Base-by-base conservation (phyloP, 257 asterid species). In the Orobanche coerulescens region DNA sequence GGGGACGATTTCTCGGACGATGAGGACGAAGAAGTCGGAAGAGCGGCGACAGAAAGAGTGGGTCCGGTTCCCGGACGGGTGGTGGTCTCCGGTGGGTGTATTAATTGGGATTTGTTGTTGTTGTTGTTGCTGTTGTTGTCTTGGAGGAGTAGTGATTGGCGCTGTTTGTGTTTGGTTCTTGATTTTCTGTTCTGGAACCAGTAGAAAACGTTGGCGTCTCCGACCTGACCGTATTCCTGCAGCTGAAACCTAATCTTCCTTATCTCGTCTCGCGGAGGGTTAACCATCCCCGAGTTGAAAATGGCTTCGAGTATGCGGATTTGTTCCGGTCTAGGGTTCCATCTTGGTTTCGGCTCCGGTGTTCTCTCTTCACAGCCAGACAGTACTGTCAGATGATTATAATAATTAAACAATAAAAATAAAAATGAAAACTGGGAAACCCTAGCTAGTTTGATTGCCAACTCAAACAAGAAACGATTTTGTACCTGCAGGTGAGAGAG, bases 281-380 rank as follows among this genome's bases (percentile, higher is more conserved):
- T 87, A 1, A 85, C 94, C 87, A 78, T 87, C 1, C 96, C 96
- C 59, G 89, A 74, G 74, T 87, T 85, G 80, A 87, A 87, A 71
- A 87, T 82, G 66, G 92, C 70, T 43, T 87, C 96, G 4, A 87
- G 94, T 13, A 84, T 82, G 11, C 79, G 83, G 67, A 85, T 87
- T 71, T 87, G 96, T 61, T 87, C 96, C 0, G 96, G 96, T 50
- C 79, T 87, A 12, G 96, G 98, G 65, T 88, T 88, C 98, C 98
- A 91, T 62, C 98, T 67, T 0, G 96, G 92, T 48, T 85, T 92
- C 2, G 95, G 90, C 73, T 92, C 98, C 0, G 85, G 89, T 6
- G 81, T 78, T 54, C 93, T 82, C 69, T 88, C 96, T 49, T 78
- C 87, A 25, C 76, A 50, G 40, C 74, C 85, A 11, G 47, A 1